Conservation (phyloP, 2,329 filamentous ascomycete species). For the Aschersonia sp. region DNA sequence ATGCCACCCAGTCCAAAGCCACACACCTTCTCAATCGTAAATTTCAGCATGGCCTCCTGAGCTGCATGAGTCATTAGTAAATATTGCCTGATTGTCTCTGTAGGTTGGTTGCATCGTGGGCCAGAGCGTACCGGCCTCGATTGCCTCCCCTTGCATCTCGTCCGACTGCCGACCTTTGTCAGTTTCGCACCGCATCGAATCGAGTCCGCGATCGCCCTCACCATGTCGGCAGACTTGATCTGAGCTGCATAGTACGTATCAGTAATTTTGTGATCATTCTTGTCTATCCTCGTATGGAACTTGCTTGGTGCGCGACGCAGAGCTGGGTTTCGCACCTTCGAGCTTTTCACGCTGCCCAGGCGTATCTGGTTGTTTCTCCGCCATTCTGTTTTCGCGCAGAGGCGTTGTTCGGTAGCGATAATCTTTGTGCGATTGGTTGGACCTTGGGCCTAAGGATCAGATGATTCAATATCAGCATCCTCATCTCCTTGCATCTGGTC, state of each 20-base stretch:
- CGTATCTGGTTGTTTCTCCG: not conserved
- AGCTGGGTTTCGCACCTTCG: not conserved
- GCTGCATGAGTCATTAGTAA: slow-evolving; percentile 20
- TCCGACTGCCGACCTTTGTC: slow-evolving; percentile 53
- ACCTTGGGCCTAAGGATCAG: not conserved
- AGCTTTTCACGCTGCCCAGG: not conserved
- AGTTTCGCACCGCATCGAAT: not conserved
- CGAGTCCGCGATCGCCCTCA: slow-evolving; percentile 23
- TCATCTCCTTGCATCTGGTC: no score
- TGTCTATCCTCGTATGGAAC: not conserved
- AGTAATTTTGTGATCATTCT: not conserved
- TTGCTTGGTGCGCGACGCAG: not conserved
- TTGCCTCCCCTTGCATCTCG: slow-evolving; percentile 90
- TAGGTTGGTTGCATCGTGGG: not conserved
- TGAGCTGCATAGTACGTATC: slow-evolving; percentile 47
- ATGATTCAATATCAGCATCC: no score
- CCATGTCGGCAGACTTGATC: slow-evolving; percentile 98
- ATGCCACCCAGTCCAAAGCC: not conserved
- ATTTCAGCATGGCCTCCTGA: slow-evolving; percentile 49
- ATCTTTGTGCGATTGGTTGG: not conserved
- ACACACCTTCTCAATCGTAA: slow-evolving; percentile 45
- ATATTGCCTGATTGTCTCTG: not conserved
- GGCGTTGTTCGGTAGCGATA: not conserved
- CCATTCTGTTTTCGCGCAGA: not conserved
- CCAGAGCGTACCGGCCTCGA: slow-evolving; percentile 73